Base-by-base conservation (phyloP, 805 yeast genomes). In the Kodamaea kakaduensis region DNA sequence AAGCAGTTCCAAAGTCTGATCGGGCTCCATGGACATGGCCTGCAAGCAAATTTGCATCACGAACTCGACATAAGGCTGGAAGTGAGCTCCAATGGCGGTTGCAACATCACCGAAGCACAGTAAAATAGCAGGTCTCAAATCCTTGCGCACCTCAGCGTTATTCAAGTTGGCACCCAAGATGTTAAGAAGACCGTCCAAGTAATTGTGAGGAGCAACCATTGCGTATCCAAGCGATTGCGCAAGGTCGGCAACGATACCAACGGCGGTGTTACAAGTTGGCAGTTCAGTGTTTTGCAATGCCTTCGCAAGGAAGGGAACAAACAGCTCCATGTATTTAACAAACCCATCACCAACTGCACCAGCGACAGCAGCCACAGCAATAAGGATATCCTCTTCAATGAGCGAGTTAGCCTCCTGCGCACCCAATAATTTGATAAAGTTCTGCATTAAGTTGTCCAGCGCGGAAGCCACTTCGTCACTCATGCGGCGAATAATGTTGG, bases 101-200 rank as follows among this genome's bases (percentile, higher is more conserved):
- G 97, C 97, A 51, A 93, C 77, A 59, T 93, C 98, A 45, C 98
- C 98, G 58, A 93, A 86, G 51, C 95, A 87, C 9, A 97, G 85
- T 46, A 93, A 66, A 18, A 90, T 86, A 15, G 86, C 73, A 12
- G 97, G 96, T 58, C 85, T 81, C 46, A 90, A 71, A 44, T 87
- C 96, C 41, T 85, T 76, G 54, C 81, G 81, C 13, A 86, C 79
- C 38, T 73, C 75, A 26, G 73, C 70, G 49, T 75, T 75, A 40
- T 82, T 77, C 43, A 93, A 70, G 52, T 78, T 77, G 32, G 73
- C 71, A 36, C 95, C 90, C 54, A 93, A 72, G 31, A 83, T 82
- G 34, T 76, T 75, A 95, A 93, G 88, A 53, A 90, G 74, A 3
- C 81, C 83, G 41, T 78, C 79, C 44, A 84, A 78, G 57, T 85